A percentile compares a stretch with the other conserved stretches of the same genome.
Conservation (phyloP, 2,329 filamentous ascomycete species). For the Neonectria punicea region DNA sequence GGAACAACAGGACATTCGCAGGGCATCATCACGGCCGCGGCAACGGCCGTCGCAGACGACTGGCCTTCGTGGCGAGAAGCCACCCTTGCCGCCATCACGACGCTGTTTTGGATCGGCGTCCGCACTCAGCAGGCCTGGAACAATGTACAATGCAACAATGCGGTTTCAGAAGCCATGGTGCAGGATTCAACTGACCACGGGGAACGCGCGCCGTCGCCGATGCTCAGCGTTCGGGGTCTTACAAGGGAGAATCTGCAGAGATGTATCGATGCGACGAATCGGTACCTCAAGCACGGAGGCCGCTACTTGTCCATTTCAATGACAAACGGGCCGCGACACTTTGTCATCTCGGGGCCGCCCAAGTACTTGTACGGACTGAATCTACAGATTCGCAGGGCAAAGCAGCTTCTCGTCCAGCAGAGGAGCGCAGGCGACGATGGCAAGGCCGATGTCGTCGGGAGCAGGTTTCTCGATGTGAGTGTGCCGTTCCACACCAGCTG, state of each 20-base stretch:
- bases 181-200: conserved; percentile 21
- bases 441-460: background rate
- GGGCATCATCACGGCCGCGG: conserved; percentile 20
- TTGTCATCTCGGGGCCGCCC: conserved; percentile 22
- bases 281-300: conserved; percentile 13
- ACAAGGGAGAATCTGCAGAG: conserved; percentile 5
- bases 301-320: conserved; percentile 9
- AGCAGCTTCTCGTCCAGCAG: background rate
- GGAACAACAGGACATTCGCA: conserved; percentile 25
- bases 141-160: background rate
- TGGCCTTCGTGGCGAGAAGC: conserved; percentile 21
- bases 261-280: conserved; percentile 14
- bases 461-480: conserved; percentile 20
- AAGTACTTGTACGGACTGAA: conserved; percentile 22
- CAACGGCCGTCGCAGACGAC: conserved; percentile 5
- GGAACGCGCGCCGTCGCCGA: conserved; percentile 18
- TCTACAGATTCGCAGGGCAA: conserved; percentile 21
- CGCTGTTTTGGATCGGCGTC: conserved; percentile 24
- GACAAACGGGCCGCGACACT: conserved; percentile 13
- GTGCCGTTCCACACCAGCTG: conserved; percentile 23
- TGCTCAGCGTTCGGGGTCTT: conserved; percentile 21
- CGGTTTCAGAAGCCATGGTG: conserved; percentile 19
- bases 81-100: conserved; percentile 11
- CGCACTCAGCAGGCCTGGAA: conserved; percentile 21
- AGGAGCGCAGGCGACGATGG: background rate